Conservation (phyloP, 2,329 filamentous ascomycete species). For the Botrytis cinerea region DNA sequence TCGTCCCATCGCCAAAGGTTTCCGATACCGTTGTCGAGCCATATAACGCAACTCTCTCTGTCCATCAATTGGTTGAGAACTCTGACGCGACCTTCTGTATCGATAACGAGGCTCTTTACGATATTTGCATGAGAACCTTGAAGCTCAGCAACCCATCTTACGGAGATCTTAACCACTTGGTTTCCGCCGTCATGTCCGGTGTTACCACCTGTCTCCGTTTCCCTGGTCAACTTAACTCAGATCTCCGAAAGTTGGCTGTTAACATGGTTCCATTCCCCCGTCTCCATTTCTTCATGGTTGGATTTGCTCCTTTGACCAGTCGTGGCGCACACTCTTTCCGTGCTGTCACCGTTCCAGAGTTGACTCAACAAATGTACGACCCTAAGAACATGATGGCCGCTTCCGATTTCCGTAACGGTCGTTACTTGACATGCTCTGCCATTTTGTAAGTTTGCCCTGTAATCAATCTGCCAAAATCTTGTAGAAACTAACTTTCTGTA, state of each 20-base stretch:
- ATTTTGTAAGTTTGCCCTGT: slow-evolving; percentile 66
- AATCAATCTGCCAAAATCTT: not conserved
- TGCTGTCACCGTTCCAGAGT: slow-evolving; percentile 93
- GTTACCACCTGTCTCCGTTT: slow-evolving; percentile 98
- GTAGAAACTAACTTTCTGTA: slow-evolving; percentile 45
- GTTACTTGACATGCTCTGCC: slow-evolving; percentile 98
- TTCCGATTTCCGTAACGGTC: slow-evolving; percentile 99
- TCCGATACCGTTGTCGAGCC: slow-evolving; percentile 99
- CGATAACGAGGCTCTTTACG: slow-evolving; percentile 99
- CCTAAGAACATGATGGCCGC: slow-evolving; percentile 99
- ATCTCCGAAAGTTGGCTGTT: slow-evolving; percentile 98
- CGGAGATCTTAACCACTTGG: slow-evolving; percentile 98
- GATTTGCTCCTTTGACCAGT: slow-evolving; percentile 97
- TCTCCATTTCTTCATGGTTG: slow-evolving; percentile 99
- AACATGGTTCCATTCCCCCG: slow-evolving; percentile 99
- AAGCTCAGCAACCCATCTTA: slow-evolving; percentile 99
- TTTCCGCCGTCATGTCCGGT: slow-evolving; percentile 99
- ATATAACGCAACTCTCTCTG: slow-evolving; percentile 98
- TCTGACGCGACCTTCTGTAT: slow-evolving; percentile 99
- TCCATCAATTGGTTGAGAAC: slow-evolving; percentile 99
- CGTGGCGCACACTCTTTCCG: slow-evolving; percentile 92
- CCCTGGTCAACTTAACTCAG: slow-evolving; percentile 99
- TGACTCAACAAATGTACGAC: slow-evolving; percentile 99
- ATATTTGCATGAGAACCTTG: slow-evolving; percentile 99
- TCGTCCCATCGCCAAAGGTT: slow-evolving; percentile 98